These are phyloP conservation scores for Fusarium palustre DNA, from an alignment of 2,329 filamentous ascomycete species.

Conservation along the genomic window DNA sequence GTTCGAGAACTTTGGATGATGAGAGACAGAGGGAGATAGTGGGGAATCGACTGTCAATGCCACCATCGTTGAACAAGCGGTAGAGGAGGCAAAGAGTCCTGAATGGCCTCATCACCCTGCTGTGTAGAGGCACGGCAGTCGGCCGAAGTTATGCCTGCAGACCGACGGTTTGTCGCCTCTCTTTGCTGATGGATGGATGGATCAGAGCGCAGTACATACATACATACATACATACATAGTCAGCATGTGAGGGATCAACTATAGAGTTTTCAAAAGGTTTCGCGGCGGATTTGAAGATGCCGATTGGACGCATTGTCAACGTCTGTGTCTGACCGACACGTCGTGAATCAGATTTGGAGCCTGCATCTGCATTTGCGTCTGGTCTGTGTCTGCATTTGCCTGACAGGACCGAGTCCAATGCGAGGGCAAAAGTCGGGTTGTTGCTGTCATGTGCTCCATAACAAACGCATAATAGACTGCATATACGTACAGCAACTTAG, in stretches of 20 bases:
- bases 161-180: slow-evolving; percentile 12
- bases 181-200: neutral
- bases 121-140: slow-evolving; percentile 3
- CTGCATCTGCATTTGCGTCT: slow-evolving; percentile 1
- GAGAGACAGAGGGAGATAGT: neutral
- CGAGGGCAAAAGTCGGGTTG: slow-evolving; percentile 2
- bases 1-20: slow-evolving; percentile 31
- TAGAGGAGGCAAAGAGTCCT: neutral
- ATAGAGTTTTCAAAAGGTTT: slow-evolving; percentile 9
- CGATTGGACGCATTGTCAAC: slow-evolving; percentile 19
- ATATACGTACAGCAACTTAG: neutral
- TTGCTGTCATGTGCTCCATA: slow-evolving; percentile 19
- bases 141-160: slow-evolving; percentile 9
- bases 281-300: neutral
- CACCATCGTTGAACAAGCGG: slow-evolving; percentile 3
- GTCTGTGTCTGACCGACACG: slow-evolving; percentile 29
- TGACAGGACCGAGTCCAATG: slow-evolving; percentile 1
- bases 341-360: slow-evolving; percentile 17
- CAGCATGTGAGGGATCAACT: slow-evolving; percentile 30
- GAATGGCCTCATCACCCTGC: neutral
- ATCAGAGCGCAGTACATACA: neutral
- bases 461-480: slow-evolving; percentile 9
- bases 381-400: neutral
- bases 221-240: neutral
- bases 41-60: slow-evolving; percentile 21